Evolutionary conservation across 345 rosid species (phyloP).

Genomic region (Noccaea caerulescens): DNA sequence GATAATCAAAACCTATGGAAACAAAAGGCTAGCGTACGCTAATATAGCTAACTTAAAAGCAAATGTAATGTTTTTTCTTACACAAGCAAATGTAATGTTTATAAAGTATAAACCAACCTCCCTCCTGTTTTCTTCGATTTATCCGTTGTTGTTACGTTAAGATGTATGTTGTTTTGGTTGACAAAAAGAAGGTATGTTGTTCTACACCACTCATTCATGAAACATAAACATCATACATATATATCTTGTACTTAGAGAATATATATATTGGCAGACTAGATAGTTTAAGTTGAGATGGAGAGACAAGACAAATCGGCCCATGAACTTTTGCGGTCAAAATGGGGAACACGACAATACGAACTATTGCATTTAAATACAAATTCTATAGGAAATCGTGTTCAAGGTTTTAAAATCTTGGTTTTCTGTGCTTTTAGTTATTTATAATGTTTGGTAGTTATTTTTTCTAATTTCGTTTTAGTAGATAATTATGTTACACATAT

Average conservation of each 20-base stretch:
- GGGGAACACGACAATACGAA: conserved; percentile 54
- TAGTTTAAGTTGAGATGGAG: conserved; percentile 15
- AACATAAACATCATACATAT: background rate
- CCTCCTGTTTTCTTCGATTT: background rate
- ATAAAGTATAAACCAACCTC: background rate
- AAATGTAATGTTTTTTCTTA: background rate
- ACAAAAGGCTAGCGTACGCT: conserved; percentile 4
- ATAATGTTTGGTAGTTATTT: background rate
- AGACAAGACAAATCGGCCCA: conserved; percentile 44
- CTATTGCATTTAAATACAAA: conserved; percentile 7
- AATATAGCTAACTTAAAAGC: background rate
- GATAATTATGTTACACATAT: background rate
- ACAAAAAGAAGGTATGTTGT: background rate
- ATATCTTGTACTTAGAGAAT: background rate
- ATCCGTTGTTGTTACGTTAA: background rate
- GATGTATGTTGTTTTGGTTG: background rate
- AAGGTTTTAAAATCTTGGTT: background rate
- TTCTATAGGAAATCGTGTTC: conserved; percentile 27
- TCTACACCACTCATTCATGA: background rate
- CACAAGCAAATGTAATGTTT: background rate
- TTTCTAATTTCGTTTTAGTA: background rate
- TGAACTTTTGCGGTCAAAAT: conserved; percentile 51
- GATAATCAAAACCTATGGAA: too few relatives aligned
- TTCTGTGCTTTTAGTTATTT: background rate
- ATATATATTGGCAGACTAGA: background rate